A percentile compares a stretch with the other conserved stretches of the same genome.
Evolutionary conservation across 176 grass and related monocot species (phyloP).

Genomic region (Dendrocalamus sinicus): DNA sequence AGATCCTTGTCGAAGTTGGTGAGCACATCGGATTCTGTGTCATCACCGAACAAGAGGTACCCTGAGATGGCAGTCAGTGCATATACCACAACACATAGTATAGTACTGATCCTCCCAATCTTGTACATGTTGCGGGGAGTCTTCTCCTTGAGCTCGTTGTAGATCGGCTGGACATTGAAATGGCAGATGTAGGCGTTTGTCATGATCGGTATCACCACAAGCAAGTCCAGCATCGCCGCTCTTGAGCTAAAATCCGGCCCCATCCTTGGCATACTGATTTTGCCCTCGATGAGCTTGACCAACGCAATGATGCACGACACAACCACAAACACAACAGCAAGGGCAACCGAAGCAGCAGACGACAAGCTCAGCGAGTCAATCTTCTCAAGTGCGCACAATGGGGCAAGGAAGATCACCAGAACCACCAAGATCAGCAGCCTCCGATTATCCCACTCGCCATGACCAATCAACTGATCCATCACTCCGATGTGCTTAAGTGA

Average conservation of each 20-base stretch:
- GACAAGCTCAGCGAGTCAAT: constrained; percentile 91
- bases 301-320: constrained; percentile 75
- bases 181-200: constrained; percentile 93
- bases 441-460: constrained; percentile 89
- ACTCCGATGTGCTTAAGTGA: constrained; percentile 82
- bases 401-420: constrained; percentile 73
- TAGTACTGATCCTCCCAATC: constrained; percentile 69
- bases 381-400: constrained; percentile 82
- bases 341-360: constrained; percentile 77
- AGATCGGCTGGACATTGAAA: constrained; percentile 96
- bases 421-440: constrained; percentile 82
- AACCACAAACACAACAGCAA: constrained; percentile 79
- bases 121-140: constrained; percentile 85
- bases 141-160: constrained; percentile 92
- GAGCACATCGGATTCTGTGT: constrained; percentile 86
- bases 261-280: constrained; percentile 65
- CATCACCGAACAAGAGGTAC: constrained; percentile 83
- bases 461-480: constrained; percentile 79
- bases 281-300: constrained; percentile 75
- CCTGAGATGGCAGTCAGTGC: constrained; percentile 79
- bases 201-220: constrained; percentile 97
- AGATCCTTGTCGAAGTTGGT: constrained; percentile 98
- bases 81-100: constrained; percentile 76
- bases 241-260: constrained; percentile 80
- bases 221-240: constrained; percentile 71